Evolutionary conservation across 2,329 filamentous ascomycete species (phyloP), one percentile per base, ranked within the genome.

Genomic region (Botrytis elliptica): DNA sequence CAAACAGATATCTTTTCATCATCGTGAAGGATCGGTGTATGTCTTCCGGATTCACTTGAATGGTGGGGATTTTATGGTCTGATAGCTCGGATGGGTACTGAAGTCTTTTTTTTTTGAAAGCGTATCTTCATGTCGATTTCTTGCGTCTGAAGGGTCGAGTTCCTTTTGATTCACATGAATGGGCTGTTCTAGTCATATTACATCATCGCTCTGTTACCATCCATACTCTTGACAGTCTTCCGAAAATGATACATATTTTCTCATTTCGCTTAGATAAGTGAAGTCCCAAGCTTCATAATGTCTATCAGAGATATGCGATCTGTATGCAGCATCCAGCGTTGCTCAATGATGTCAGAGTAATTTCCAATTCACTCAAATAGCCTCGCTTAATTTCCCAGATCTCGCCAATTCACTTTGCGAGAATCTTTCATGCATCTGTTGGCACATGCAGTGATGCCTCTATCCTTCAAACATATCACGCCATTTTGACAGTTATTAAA

Each of bases 201-300:
- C 2, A n/a, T 14, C 3, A 16, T n/a, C 25, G 25, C 5, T n/a
- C 25, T 0, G 12, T n/a, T 12, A 6, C 16, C 12, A 2, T 52
- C 14, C 12, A 2, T 52, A 25, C 0, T 16, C 49, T 52, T 52
- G 46, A 52, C 14, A 25, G 1, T 25, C 22, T 52, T 1, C 25
- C 25, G 0, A 14, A 4, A 14, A 52, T 52, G 49, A 25, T 0
- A 10, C 10, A 52, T 52, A n/a, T 4, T 25, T n/a, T 14, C 10
- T n/a, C 49, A 52, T 52, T 14, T n/a, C 0, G 6, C 49, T 3
- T 3, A 3, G 12, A n/a, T 0, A n/a, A 52, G 10, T n/a, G 2
- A 9, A 52, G 6, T 14, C 4, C 1, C 25, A 5, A 55, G 49
- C 49, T 55, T 6, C 12, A 16, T 7, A 3, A 0, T n/a, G 16